Evolutionary conservation across 805 yeast species (phyloP), one percentile per base, ranked within the genome.

Genomic region (Diddensiella santjacobensis): DNA sequence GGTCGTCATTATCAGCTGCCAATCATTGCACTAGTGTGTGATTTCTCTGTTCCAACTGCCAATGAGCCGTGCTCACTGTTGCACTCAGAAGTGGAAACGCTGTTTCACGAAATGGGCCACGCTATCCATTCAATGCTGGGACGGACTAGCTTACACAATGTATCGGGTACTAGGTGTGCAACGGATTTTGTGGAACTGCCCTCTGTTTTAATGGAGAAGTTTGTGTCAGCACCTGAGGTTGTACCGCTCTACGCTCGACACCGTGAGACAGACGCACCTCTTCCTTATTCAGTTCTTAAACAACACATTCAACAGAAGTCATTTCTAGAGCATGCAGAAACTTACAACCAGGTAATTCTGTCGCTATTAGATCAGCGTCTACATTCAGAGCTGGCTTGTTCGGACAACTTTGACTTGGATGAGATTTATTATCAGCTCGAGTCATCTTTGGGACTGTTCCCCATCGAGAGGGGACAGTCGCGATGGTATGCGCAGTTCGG

Each of bases 71-170:
- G 90, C 24, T 69, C 86, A 17, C 67, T 91, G 35, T 72, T 83
- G 10, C 72, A 87, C 49, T 78, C 75, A 49, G 98, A 93, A 59
- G 89, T 91, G 18, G 96, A 91, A 58, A 93, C 99, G 0, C 70
- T 93, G 17, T 93, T 93, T 70, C 99, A 93, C 67, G 99, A 93
- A 67, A 89, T 93, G 96, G 99, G 99, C 0, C 99, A 93, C 66
- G 98, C 98, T 1, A 85, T 93, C 79, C 99, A 93, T 65, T 87
- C 97, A 2, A 91, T 93, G 96, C 69, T 93, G 18, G 99, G 98
- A 0, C 76, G 91, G 53, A 93, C 99, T 0, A 74, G 83, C 38
- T 69, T 91, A 45, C 99, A 93, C 63, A 93, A 89, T 63, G 84
- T 91, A 5, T 83, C 95, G 29, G 99, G 99, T 2, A 93, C 99